A percentile compares a stretch with the other conserved stretches of the same genome.
phyloP scores from a whole-genome alignment of 371 early-diverging fungal species.

The Zychaea mexicana region DNA sequence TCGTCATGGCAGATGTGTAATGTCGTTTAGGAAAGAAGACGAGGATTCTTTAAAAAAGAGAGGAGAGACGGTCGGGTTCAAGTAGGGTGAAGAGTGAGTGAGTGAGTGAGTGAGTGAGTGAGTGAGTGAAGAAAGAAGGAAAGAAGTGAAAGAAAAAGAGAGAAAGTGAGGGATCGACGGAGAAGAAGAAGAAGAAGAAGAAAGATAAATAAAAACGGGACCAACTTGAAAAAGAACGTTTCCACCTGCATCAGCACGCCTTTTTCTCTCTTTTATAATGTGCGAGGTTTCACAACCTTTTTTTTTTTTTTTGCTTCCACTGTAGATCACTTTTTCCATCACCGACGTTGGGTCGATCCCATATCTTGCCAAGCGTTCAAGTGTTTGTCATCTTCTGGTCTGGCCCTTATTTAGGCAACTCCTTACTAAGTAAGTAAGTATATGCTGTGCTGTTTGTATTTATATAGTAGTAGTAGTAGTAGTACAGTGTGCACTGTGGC shows the following conservation, averaged over 20 bases:
- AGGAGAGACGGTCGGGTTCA: not conserved
- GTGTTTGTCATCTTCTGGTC: not conserved
- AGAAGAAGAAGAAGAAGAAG: not conserved
- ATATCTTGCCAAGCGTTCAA: not conserved
- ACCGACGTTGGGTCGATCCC: conserved; percentile 1
- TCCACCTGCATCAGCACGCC: conserved; percentile 2
- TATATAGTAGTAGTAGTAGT: too few species aligned
- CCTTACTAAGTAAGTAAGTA: not conserved
- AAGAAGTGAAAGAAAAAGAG: not conserved
- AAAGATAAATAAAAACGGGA: not conserved
- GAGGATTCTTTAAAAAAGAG: not conserved
- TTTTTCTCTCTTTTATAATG: not conserved
- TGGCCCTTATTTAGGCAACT: not conserved
- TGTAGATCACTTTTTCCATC: conserved; percentile 5
- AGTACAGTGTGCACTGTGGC: too few species aligned
- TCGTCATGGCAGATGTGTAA: not conserved
- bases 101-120: not conserved
- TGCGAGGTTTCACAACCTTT: not conserved
- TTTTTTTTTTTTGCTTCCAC: not conserved
- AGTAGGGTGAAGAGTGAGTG: too few species aligned
- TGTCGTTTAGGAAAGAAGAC: too few species aligned
- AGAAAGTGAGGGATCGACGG: not conserved
- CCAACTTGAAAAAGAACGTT: conserved; percentile 1
- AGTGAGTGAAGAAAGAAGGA: not conserved
- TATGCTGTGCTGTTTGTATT: too few species aligned